These are phyloP conservation scores for Flaveria ramosissima DNA, from an alignment of 129 eudicot genomes.

Conservation along the genomic window DNA sequence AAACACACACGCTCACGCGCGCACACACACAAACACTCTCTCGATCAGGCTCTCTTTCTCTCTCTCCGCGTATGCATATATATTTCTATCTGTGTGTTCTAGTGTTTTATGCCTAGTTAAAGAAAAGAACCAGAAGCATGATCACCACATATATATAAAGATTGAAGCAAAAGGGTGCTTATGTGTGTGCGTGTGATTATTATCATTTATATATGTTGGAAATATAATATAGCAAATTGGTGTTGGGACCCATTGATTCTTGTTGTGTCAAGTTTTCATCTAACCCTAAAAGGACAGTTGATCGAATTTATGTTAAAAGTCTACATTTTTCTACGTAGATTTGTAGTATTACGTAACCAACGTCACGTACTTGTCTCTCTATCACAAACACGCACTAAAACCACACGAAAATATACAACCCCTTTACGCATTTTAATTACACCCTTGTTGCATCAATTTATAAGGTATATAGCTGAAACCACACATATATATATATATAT, in stretches of 20 bases:
- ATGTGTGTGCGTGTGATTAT: background rate
- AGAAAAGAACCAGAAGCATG: constrained; percentile 33
- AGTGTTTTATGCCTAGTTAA: constrained; percentile 28
- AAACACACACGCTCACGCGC: too few relatives aligned
- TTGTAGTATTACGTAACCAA: constrained; percentile 53
- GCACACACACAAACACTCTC: too few relatives aligned
- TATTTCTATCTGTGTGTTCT: background rate
- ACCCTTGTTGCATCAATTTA: background rate
- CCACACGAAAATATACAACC: background rate
- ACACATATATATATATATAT: too few relatives aligned
- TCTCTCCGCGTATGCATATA: background rate
- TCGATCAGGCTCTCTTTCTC: too few relatives aligned
- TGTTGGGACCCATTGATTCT: constrained; percentile 15
- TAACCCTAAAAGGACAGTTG: constrained; percentile 76
- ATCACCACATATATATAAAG: constrained; percentile 16
- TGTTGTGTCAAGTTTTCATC: constrained; percentile 55
- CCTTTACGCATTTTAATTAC: background rate
- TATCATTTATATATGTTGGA: constrained; percentile 39
- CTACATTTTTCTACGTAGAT: constrained; percentile 44
- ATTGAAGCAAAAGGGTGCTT: constrained; percentile 27
- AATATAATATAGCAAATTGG: constrained; percentile 25
- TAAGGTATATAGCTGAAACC: background rate
- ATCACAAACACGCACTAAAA: constrained; percentile 28
- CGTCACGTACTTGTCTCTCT: constrained; percentile 45
- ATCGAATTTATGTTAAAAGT: constrained; percentile 44